A percentile compares a stretch with the other conserved stretches of the same genome.
Conservation (phyloP, 1,139 yeast species). For the Saccharomycopsis phalli region DNA sequence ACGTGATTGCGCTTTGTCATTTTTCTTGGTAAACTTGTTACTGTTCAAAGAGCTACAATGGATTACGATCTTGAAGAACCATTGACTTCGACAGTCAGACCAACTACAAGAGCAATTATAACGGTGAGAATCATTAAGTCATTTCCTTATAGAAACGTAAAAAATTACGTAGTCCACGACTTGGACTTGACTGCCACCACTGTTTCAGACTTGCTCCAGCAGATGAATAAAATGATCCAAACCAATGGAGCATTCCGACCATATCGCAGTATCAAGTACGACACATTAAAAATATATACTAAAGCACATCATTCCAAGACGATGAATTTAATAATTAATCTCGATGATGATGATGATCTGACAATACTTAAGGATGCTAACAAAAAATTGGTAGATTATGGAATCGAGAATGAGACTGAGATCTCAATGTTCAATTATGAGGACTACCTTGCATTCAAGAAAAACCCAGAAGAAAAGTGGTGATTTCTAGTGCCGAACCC, state of each 20-base stretch:
- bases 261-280: slow-evolving; percentile 66
- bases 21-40: too few relatives aligned
- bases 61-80: slow-evolving; percentile 20
- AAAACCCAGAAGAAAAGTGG: slow-evolving; percentile 91
- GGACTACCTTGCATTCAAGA: slow-evolving; percentile 60
- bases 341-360: slow-evolving; percentile 76
- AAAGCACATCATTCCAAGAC: slow-evolving; percentile 95
- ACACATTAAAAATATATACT: slow-evolving; percentile 78
- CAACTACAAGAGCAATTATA: slow-evolving; percentile 42
- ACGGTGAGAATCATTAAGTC: slow-evolving; percentile 86
- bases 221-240: slow-evolving; percentile 40
- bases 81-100: slow-evolving; percentile 20
- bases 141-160: slow-evolving; percentile 85
- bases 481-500: too few relatives aligned
- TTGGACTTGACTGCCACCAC: slow-evolving; percentile 67
- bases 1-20: too few relatives aligned
- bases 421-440: slow-evolving; percentile 63
- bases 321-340: slow-evolving; percentile 82
- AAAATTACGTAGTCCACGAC: slow-evolving; percentile 64
- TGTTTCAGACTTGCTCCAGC: slow-evolving; percentile 51
- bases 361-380: slow-evolving; percentile 38
- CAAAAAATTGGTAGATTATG: slow-evolving; percentile 52
- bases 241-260: slow-evolving; percentile 72
- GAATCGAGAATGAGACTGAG: slow-evolving; percentile 86
- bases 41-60: too few relatives aligned